Percentiles rank a stretch among this genome's conserved stretches.
These are phyloP conservation scores for Ramaria rubella DNA, from an alignment of 768 basidiomycete genomes.

Conservation along the genomic window DNA sequence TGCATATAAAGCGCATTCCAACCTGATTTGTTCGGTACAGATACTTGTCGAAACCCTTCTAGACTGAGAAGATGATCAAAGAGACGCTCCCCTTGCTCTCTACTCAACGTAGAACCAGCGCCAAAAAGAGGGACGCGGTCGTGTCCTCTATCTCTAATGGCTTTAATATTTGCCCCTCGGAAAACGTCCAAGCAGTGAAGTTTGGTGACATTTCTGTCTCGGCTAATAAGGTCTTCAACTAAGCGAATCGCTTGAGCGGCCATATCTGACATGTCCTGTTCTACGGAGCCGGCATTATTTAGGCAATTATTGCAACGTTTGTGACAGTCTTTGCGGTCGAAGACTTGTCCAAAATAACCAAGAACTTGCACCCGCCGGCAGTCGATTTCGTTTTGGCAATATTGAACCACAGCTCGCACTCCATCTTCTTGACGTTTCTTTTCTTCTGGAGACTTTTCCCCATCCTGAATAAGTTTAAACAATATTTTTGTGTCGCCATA, in stretches of 20 bases:
- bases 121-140: slow-evolving; percentile 48
- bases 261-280: slow-evolving; percentile 53
- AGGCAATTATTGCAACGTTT: slow-evolving; percentile 81
- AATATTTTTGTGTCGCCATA: slow-evolving; percentile 52
- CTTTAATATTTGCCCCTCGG: slow-evolving; percentile 50
- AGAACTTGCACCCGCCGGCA: slow-evolving; percentile 88
- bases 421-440: slow-evolving; percentile 62
- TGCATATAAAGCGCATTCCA: slow-evolving; percentile 48
- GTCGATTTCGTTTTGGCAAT: slow-evolving; percentile 71
- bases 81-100: slow-evolving; percentile 57
- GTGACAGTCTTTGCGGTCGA: slow-evolving; percentile 59
- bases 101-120: slow-evolving; percentile 40
- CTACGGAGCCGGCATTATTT: slow-evolving; percentile 36
- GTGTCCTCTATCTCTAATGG: slow-evolving; percentile 41
- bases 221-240: slow-evolving; percentile 38
- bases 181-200: slow-evolving; percentile 55
- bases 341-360: slow-evolving; percentile 80
- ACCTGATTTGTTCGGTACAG: slow-evolving; percentile 38
- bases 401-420: slow-evolving; percentile 65
- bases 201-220: slow-evolving; percentile 52
- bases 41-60: slow-evolving; percentile 42
- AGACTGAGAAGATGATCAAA: slow-evolving; percentile 49
- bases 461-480: slow-evolving; percentile 54
- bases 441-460: slow-evolving; percentile 42
- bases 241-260: slow-evolving; percentile 54